Percentiles rank a stretch among this genome's conserved stretches.
Conservation (phyloP, 257 asterid species). For the Nicotiana tomentosiformis region DNA sequence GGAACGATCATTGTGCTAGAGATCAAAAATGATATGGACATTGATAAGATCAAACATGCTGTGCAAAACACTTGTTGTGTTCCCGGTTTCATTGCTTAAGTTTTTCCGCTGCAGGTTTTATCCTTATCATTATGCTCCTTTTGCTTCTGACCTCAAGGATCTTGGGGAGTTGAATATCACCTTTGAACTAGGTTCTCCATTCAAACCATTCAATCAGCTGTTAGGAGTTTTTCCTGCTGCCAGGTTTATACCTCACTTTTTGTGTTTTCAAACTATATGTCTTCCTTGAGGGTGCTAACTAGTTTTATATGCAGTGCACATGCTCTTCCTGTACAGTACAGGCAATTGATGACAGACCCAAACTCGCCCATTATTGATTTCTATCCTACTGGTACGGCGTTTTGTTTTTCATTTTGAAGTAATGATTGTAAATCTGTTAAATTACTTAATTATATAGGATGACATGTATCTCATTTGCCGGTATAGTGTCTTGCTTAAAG, state of each 20-base stretch:
- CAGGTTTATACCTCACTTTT: conserved; percentile 46
- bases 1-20: neutral
- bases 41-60: neutral
- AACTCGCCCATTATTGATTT: conserved; percentile 88
- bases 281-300: conserved; percentile 26
- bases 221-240: conserved; percentile 98
- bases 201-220: conserved; percentile 91
- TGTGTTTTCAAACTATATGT: conserved; percentile 1
- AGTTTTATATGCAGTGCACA: conserved; percentile 63
- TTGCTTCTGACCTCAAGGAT: conserved; percentile 92
- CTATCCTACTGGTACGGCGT: conserved; percentile 73
- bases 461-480: neutral
- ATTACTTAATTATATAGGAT: neutral
- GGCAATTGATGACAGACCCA: conserved; percentile 89
- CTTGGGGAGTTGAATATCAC: conserved; percentile 61
- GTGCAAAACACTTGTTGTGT: neutral
- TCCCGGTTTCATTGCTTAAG: conserved; percentile 15
- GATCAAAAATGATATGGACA: neutral
- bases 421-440: neutral
- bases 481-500: neutral
- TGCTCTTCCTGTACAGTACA: conserved; percentile 82
- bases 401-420: neutral
- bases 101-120: conserved; percentile 63
- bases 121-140: conserved; percentile 97
- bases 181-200: conserved; percentile 86